phyloP scores from a whole-genome alignment of 2,329 filamentous ascomycete species.

The Aspergillus udagawae region DNA sequence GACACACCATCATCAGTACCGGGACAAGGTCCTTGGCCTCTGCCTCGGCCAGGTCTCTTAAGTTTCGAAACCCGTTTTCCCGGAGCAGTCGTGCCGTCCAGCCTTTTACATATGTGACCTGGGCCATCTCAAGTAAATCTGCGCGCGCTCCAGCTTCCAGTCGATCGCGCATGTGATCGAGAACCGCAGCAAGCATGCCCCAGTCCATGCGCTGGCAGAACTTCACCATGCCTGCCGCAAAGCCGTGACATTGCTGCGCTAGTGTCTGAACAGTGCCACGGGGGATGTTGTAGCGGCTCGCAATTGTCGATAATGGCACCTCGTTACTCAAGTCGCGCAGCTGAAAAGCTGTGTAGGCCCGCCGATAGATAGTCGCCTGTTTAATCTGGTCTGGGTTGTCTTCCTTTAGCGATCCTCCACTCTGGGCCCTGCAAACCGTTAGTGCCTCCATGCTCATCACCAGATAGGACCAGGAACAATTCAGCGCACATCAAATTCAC shows the following conservation, averaged over 20 bases:
- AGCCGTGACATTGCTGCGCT: constrained; percentile 71
- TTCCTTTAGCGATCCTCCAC: constrained; percentile 59
- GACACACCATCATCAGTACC: constrained; percentile 63
- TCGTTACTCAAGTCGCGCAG: constrained; percentile 78
- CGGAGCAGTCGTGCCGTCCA: constrained; percentile 70
- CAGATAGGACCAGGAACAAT: neutral
- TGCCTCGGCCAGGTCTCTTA: constrained; percentile 66
- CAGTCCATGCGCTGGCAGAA: constrained; percentile 75
- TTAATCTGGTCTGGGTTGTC: constrained; percentile 58
- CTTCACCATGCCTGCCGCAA: constrained; percentile 73
- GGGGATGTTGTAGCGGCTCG: constrained; percentile 66
- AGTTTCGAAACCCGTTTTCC: constrained; percentile 69
- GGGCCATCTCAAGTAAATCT: constrained; percentile 66
- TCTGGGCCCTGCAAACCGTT: constrained; percentile 56
- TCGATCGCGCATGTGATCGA: constrained; percentile 72
- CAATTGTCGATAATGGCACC: constrained; percentile 64
- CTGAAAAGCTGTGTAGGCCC: constrained; percentile 72
- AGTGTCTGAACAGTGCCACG: constrained; percentile 68
- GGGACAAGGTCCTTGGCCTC: constrained; percentile 65
- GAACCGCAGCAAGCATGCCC: constrained; percentile 66
- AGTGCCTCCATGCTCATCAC: neutral
- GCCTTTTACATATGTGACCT: constrained; percentile 72
- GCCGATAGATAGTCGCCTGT: constrained; percentile 60
- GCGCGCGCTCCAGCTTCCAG: constrained; percentile 67
- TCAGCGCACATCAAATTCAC: constrained; percentile 61